phyloP scores from a whole-genome alignment of 139 green algal species.

The Dunaliella primolecta region DNA sequence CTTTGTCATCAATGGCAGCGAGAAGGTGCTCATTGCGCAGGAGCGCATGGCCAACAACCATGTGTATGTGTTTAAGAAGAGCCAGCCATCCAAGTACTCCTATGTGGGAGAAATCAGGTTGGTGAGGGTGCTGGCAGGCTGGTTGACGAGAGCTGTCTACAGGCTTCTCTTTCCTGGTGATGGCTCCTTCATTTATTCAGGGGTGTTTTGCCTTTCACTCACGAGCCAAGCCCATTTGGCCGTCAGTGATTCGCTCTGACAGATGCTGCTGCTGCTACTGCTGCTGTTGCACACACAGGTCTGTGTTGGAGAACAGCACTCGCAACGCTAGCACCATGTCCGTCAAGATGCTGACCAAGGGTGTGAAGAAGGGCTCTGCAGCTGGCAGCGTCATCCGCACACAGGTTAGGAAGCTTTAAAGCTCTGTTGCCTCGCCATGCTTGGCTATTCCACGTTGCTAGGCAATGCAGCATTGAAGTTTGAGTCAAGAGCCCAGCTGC shows the following conservation, averaged over 20 bases:
- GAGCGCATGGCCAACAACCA: conserved; percentile 98
- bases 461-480: too few species aligned
- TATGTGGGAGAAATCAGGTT: conserved; percentile 78
- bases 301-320: conserved; percentile 80
- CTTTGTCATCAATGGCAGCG: conserved; percentile 97
- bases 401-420: too few species aligned
- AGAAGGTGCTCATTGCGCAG: conserved; percentile 99
- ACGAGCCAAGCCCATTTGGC: too few species aligned
- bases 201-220: not conserved
- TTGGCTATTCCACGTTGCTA: too few species aligned
- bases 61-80: conserved; percentile 98
- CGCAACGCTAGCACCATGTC: conserved; percentile 74
- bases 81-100: conserved; percentile 90
- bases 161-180: too few species aligned
- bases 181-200: not conserved
- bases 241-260: too few species aligned
- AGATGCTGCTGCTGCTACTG: not conserved
- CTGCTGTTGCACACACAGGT: conserved; percentile 51
- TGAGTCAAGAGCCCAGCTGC: too few species aligned
- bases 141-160: too few species aligned
- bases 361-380: conserved; percentile 43
- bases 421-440: too few species aligned
- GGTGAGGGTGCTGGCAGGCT: not conserved
- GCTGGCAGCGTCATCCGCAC: conserved; percentile 59
- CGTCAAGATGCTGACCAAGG: conserved; percentile 81